phyloP scores from a whole-genome alignment of 805 yeast species.

The Myxozyma lipomycoides region DNA sequence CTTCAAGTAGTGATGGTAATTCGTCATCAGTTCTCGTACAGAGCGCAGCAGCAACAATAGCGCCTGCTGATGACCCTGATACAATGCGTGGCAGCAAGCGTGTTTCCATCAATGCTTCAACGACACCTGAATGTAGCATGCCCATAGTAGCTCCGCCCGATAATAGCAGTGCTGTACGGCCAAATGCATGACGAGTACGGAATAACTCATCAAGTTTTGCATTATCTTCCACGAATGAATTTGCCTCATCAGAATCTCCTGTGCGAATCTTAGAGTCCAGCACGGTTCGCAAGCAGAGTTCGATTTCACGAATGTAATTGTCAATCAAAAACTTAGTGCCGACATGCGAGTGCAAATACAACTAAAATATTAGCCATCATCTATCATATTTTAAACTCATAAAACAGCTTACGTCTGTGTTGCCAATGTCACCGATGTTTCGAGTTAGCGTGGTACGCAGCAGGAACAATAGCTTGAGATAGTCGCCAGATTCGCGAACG shows the following conservation, averaged over 20 bases:
- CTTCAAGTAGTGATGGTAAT: conserved; percentile 46
- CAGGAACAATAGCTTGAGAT: conserved; percentile 59
- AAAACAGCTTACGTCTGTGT: conserved; percentile 44
- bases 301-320: conserved; percentile 77
- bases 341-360: conserved; percentile 72
- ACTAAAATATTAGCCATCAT: conserved; percentile 21
- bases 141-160: conserved; percentile 98
- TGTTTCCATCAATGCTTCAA: conserved; percentile 69
- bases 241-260: conserved; percentile 28
- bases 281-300: conserved; percentile 40
- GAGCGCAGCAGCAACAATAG: conserved; percentile 84
- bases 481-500: conserved; percentile 58
- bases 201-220: conserved; percentile 72
- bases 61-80: conserved; percentile 95
- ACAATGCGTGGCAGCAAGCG: conserved; percentile 79
- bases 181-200: conserved; percentile 86
- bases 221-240: conserved; percentile 51
- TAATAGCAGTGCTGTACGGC: conserved; percentile 89
- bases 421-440: conserved; percentile 83
- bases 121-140: conserved; percentile 84
- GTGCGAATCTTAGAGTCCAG: conserved; percentile 30
- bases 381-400: neutral
- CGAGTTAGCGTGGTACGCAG: conserved; percentile 83
- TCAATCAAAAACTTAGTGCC: conserved; percentile 86
- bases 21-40: conserved; percentile 79